Evolutionary conservation across 2,329 filamentous ascomycete species (phyloP), one percentile per base, ranked within the genome.

Genomic region (Cephalotrichum gorgonifer): DNA sequence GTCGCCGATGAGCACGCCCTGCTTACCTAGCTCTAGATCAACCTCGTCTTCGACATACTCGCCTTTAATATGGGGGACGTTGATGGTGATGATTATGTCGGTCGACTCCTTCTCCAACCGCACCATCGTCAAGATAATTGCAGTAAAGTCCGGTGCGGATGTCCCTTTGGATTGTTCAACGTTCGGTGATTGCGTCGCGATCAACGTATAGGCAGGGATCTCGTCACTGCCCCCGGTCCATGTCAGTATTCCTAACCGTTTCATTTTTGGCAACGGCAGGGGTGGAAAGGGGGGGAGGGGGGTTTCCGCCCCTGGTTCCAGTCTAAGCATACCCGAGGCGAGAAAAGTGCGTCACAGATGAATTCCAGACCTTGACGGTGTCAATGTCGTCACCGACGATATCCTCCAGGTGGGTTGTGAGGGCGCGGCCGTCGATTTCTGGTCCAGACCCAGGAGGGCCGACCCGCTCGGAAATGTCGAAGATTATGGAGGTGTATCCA

Each of bases 401-500:
- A 41, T 88, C 85, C 58, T 85, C 76, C 1, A 86, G 71, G 58
- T 87, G 83, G 11, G 75, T 78, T 3, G 81, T 80, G 59, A 85
- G 69, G 22, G 88, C 88, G 42, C 76, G 78, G 50, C 85, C 83
- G 57, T 90, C 81, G 31, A 78, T 77, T 58, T 81, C 76, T 17
- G 79, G 71, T 2, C 71, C 67, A 39, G 67, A 70, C 27, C 74
- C 72, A 4, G 77, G 59, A 14, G 66, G 62, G 52, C 79, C 77
- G 22, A 95, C 83, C 50, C 86, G 85, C 70, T 96, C 85, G 49
- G 86, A 85, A 60, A 97, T 88, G 59, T 97, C 91, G 65, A 96
- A 78, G 57, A 95, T 90, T 63, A 95, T 82, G 67, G 79, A 89
- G 3, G 87, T 88, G 64, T 90, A 90, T 45, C 88, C 89, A 54